Conservation (phyloP, 1,284 basidiomycete species). For the Papiliotrema fonsecae region DNA sequence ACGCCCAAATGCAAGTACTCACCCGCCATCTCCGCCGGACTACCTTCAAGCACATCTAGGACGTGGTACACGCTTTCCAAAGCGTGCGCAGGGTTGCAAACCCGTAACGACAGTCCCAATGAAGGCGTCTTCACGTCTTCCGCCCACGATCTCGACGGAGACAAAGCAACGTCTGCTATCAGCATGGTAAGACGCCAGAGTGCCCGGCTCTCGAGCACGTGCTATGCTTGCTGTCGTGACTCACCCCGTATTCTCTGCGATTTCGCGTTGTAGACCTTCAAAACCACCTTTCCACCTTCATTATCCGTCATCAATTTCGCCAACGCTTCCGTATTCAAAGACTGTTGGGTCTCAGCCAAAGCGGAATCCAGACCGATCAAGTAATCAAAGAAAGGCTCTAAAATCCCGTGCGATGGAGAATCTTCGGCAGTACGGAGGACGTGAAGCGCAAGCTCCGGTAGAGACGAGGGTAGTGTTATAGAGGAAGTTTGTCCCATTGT, state of each 20-base stretch:
- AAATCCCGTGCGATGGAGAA: constrained; percentile 79
- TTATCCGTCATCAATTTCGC: constrained; percentile 79
- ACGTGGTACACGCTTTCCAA: constrained; percentile 97
- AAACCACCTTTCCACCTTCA: constrained; percentile 70
- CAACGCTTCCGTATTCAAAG: constrained; percentile 56
- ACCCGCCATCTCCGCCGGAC: constrained; percentile 70
- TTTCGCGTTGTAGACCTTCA: constrained; percentile 90
- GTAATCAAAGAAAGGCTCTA: constrained; percentile 97
- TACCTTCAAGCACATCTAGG: constrained; percentile 90
- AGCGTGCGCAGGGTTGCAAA: constrained; percentile 81
- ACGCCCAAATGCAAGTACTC: no score
- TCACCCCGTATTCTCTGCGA: constrained; percentile 73
- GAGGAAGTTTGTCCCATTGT: constrained; percentile 44
- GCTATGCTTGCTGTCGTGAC: constrained; percentile 26
- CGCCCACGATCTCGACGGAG: constrained; percentile 63
- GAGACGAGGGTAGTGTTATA: constrained; percentile 29
- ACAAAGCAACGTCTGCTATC: constrained; percentile 67
- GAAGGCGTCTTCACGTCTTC: constrained; percentile 52
- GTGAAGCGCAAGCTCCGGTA: constrained; percentile 62
- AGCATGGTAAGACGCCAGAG: background rate
- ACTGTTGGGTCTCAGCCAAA: background rate
- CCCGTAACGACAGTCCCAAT: constrained; percentile 83
- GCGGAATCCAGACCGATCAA: constrained; percentile 66
- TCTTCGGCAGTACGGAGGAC: constrained; percentile 77
- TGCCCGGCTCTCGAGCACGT: no score